phyloP scores from a whole-genome alignment of 1,139 yeast genomes.

The Trichomonascaceae sp. region DNA sequence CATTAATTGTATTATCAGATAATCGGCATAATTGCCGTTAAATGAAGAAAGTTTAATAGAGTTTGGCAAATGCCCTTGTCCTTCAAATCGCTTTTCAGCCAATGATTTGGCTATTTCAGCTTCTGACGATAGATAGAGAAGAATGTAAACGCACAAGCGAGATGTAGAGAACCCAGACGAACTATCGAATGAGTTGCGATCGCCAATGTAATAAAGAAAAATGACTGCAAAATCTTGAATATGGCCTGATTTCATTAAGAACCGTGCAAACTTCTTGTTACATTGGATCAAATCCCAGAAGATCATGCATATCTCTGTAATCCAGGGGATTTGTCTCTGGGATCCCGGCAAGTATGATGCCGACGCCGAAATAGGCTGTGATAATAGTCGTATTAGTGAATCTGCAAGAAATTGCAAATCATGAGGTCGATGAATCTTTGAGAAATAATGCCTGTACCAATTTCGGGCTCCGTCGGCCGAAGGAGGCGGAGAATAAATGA shows the following conservation, averaged over 20 bases:
- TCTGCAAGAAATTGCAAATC: slow-evolving; percentile 44
- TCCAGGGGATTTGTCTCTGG: slow-evolving; percentile 28
- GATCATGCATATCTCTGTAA: slow-evolving; percentile 49
- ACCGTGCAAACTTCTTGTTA: slow-evolving; percentile 42
- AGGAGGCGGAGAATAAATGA: slow-evolving; percentile 59
- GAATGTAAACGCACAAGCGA: slow-evolving; percentile 53
- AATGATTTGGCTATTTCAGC: slow-evolving; percentile 25
- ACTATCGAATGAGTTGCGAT: slow-evolving; percentile 38
- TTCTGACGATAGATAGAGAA: slow-evolving; percentile 57
- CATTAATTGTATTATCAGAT: slow-evolving; percentile 26
- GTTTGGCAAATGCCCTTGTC: slow-evolving; percentile 27
- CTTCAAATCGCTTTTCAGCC: slow-evolving; percentile 24
- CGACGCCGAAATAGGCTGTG: slow-evolving; percentile 31
- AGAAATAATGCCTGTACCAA: slow-evolving; percentile 30
- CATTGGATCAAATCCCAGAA: slow-evolving; percentile 76
- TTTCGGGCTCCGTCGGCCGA: slow-evolving; percentile 21
- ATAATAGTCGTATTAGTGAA: slow-evolving; percentile 28
- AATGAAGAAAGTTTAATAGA: slow-evolving; percentile 25
- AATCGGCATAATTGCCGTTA: slow-evolving; percentile 32
- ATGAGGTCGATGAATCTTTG: slow-evolving; percentile 33
- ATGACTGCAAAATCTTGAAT: slow-evolving; percentile 51
- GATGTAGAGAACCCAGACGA: slow-evolving; percentile 41
- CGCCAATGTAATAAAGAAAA: slow-evolving; percentile 52
- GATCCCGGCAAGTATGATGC: slow-evolving; percentile 32
- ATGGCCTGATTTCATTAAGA: slow-evolving; percentile 42